Evolutionary conservation across 176 grass and related monocot species (phyloP).

Genomic region (Phragmites australis): DNA sequence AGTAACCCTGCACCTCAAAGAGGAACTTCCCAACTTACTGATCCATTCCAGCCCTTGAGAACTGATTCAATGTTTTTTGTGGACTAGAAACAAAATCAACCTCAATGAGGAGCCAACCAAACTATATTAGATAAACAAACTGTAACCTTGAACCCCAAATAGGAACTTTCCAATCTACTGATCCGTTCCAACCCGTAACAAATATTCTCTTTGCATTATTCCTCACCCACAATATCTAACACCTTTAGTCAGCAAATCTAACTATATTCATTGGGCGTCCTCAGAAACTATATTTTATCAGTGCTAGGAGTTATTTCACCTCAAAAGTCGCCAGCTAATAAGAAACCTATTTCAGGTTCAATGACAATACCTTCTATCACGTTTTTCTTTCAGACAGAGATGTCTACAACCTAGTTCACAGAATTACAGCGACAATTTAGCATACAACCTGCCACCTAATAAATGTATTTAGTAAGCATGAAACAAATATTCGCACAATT

Average conservation of each 20-base stretch:
- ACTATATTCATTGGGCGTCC: neutral
- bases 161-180: neutral
- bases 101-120: neutral
- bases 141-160: neutral
- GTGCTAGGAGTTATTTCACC: conserved; percentile 16
- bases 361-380: neutral
- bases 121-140: neutral
- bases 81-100: neutral
- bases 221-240: neutral
- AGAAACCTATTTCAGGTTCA: neutral
- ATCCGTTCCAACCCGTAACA: neutral
- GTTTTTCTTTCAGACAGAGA: neutral
- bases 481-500: conserved; percentile 11
- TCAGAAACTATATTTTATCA: conserved; percentile 16
- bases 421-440: neutral
- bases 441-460: neutral
- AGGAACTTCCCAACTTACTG: neutral
- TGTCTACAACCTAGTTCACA: neutral
- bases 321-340: neutral
- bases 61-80: neutral
- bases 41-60: neutral
- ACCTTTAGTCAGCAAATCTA: neutral
- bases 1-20: neutral
- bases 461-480: conserved; percentile 21
- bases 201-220: conserved; percentile 5